Base-by-base conservation (phyloP, 2,329 filamentous ascomycete genomes). In the Colletotrichum sp. region DNA sequence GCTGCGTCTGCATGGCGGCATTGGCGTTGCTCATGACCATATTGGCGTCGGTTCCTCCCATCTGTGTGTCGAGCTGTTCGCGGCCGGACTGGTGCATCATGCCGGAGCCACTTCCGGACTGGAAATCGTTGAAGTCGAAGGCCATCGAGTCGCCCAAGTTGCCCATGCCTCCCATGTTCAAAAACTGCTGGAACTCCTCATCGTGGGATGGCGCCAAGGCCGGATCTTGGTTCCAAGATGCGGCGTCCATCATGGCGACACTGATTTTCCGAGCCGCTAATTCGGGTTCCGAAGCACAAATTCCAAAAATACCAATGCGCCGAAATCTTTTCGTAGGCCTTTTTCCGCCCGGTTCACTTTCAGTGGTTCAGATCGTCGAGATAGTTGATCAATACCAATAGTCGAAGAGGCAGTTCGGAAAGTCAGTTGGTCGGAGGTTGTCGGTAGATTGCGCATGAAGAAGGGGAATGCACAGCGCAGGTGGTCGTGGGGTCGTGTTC, bases 161-260 rank as follows among this genome's bases (percentile, higher is more conserved):
- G 34, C 86, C 86, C 86, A 93, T 91, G 79, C 84, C 85, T 73
- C 87, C 89, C 86, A 93, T 90, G 78, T 93, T 89, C 77, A 93
- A 86, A 74, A 92, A 93, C 78, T 93, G 91, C 78, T 92, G 88
- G 80, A 93, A 93, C 52, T 92, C 91, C 81, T 93, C 91, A 64
- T 93, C 91, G 67, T 86, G 82, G 7, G 86, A 79, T 13, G 87
- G 82, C 32, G 88, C 85, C 82, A 92, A 86, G 74, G 86, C 85
- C 80, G 91, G 89, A 79, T 92, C 90, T 80, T 91, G 88, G 78
- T 89, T 88, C 92, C 91, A 93, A 77, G 83, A 82, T 72, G 85
- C 83, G 67, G 89, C 87, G 79, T 88, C 86, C 89, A 92, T 91
- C 85, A 87, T 90, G 82, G 82, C 82, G 80, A 84, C 81, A 57